Base-by-base conservation (phyloP, 805 yeast genomes). In the Zygosaccharomyces bisporus region DNA sequence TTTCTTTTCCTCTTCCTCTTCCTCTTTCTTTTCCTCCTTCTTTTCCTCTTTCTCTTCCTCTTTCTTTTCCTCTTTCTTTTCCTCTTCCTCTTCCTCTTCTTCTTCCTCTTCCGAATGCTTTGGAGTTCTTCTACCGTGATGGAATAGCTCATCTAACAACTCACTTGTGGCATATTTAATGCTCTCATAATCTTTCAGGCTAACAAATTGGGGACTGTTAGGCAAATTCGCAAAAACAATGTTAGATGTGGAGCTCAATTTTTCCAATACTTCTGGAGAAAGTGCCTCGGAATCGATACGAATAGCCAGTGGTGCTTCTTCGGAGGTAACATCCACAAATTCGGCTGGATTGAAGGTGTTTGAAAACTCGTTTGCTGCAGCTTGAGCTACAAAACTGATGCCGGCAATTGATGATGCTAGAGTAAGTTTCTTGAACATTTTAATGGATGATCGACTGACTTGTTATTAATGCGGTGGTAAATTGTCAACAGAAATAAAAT, bases 181-280 rank as follows among this genome's bases (percentile, higher is more conserved):
- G 20, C 41, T 46, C 20, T 48, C 52, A 21, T 56, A 58, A 32
- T 58, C 60, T 12, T 47, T 53, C 3, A 49, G 27, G 17, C 53
- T 59, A 20, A 59, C 49, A 45, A 60, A 60, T 42, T 58, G 58
- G 16, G 63, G 65, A 31, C 54, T 25, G 6, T 50, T 57, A n/a
- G 60, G 59, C 14, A 57, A 39, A 46, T 56, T 57, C 24, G 59
- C 53, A 48, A 60, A 52, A 2, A 58, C 50, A 43, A 58, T 51
- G 42, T 57, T 59, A 0, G 63, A 55, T 18, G 57, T 49, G 9
- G 43, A 47, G 35, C 50, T 45, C 35, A 60, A 35, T 27, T 50
- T 45, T 32, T 52, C 53, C 13, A 57, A 19, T 4, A 56, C 39
- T 38, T 55, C 59, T 18, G 57, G 52, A 12, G 60, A 47, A 33